These are phyloP conservation scores for Stellera chamaejasme DNA, from an alignment of 345 rosid species.

Conservation along the genomic window DNA sequence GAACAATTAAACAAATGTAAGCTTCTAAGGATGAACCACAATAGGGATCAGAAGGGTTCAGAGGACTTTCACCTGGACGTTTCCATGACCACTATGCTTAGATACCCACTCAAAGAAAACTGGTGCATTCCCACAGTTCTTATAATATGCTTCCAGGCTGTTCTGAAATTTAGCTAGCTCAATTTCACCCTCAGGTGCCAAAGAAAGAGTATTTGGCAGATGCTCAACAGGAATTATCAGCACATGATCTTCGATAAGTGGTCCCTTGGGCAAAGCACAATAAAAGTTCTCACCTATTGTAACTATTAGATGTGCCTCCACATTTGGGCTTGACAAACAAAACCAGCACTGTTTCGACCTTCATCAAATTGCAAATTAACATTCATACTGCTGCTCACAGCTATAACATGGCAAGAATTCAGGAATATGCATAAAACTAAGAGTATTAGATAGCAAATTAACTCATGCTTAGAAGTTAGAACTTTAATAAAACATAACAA, in stretches of 20 bases:
- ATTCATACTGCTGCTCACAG: conserved; percentile 13
- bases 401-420: background rate
- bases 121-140: conserved; percentile 56
- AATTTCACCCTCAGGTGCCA: conserved; percentile 44
- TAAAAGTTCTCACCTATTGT: conserved; percentile 73
- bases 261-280: conserved; percentile 86
- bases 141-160: conserved; percentile 56
- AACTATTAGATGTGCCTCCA: conserved; percentile 67
- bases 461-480: background rate
- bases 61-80: conserved; percentile 58
- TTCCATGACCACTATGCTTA: conserved; percentile 70
- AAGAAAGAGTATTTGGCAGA: conserved; percentile 53
- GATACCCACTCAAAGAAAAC: conserved; percentile 88
- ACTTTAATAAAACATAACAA: no score
- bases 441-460: conserved; percentile 4
- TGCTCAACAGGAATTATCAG: conserved; percentile 70
- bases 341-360: conserved; percentile 89
- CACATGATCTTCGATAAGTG: conserved; percentile 67
- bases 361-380: conserved; percentile 21
- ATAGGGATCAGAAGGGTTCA: no score
- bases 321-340: conserved; percentile 73
- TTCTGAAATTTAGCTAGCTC: conserved; percentile 55
- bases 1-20: background rate
- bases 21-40: background rate
- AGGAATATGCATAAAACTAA: background rate